Evolutionary conservation across 1,139 yeast species (phyloP).

Genomic region (Saccharomyces hybrid): DNA sequence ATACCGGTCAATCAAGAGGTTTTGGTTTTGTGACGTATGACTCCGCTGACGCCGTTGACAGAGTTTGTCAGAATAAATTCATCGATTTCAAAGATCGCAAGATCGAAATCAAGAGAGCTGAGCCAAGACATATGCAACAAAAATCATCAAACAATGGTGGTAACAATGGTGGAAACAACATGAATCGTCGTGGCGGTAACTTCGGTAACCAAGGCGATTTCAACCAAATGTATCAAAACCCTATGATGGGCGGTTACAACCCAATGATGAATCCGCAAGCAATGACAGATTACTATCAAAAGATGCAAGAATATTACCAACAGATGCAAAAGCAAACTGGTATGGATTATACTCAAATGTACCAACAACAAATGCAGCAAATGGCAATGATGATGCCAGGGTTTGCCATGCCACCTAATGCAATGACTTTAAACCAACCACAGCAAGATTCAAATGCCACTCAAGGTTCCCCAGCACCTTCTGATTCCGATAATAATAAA

Average conservation of each 20-base stretch:
- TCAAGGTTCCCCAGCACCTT: not conserved
- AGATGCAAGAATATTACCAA: constrained; percentile 71
- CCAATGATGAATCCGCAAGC: constrained; percentile 71
- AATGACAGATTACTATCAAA: constrained; percentile 82
- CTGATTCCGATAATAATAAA: not conserved
- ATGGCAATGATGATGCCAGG: constrained; percentile 47
- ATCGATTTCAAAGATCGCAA: constrained; percentile 80
- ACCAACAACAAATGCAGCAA: constrained; percentile 41
- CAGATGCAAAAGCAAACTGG: constrained; percentile 49
- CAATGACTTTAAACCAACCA: constrained; percentile 7
- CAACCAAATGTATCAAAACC: constrained; percentile 29
- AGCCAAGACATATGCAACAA: constrained; percentile 66
- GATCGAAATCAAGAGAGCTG: constrained; percentile 97
- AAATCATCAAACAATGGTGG: constrained; percentile 32
- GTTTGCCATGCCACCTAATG: constrained; percentile 41
- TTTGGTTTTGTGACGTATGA: constrained; percentile 97
- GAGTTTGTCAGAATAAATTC: constrained; percentile 77
- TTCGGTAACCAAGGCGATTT: constrained; percentile 10
- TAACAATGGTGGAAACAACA: constrained; percentile 19
- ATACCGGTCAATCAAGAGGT: constrained; percentile 95
- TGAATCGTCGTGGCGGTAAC: constrained; percentile 4
- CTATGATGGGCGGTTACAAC: constrained; percentile 48
- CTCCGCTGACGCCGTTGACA: constrained; percentile 90
- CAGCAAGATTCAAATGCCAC: not conserved
- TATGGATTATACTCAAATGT: constrained; percentile 33